Conservation (phyloP, 1,284 basidiomycete genomes). For the Ceratobasidium sp. region DNA sequence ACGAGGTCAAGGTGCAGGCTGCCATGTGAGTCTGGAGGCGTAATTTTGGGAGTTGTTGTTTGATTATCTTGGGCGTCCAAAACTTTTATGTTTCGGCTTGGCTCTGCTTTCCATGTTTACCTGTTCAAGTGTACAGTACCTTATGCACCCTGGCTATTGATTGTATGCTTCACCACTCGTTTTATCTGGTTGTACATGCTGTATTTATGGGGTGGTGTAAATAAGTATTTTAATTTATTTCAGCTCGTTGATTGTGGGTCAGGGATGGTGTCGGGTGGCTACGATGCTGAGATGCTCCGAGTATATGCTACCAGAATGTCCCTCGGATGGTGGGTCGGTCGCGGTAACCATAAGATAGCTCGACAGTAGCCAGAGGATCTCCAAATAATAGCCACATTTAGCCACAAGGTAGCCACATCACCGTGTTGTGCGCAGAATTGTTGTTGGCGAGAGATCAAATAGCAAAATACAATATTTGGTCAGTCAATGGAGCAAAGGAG, state of each 20-base stretch:
- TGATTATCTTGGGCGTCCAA: not conserved
- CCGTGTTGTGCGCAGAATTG: too few species aligned
- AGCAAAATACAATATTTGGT: too few species aligned
- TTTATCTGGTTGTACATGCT: constrained; percentile 7
- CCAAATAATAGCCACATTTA: too few species aligned
- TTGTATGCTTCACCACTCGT: constrained; percentile 6
- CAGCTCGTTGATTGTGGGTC: not conserved
- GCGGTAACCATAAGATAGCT: too few species aligned
- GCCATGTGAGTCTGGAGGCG: not conserved
- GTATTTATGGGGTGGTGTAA: not conserved
- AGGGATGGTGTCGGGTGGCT: not conserved
- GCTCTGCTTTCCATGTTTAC: not conserved
- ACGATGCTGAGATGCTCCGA: too few species aligned
- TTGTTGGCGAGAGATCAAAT: too few species aligned
- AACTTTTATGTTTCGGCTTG: not conserved
- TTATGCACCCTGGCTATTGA: constrained; percentile 4
- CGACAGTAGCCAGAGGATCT: too few species aligned
- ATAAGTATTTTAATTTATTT: too few species aligned
- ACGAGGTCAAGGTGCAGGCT: not conserved
- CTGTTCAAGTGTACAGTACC: constrained; percentile 6
- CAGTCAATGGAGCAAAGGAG: too few species aligned
- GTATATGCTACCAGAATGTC: too few species aligned
- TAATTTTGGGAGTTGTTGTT: not conserved
- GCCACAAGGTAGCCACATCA: too few species aligned
- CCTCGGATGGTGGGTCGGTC: too few species aligned